Evolutionary conservation across 768 basidiomycete genomes (phyloP).

Genomic region (Rhizopogon vinicolor): DNA sequence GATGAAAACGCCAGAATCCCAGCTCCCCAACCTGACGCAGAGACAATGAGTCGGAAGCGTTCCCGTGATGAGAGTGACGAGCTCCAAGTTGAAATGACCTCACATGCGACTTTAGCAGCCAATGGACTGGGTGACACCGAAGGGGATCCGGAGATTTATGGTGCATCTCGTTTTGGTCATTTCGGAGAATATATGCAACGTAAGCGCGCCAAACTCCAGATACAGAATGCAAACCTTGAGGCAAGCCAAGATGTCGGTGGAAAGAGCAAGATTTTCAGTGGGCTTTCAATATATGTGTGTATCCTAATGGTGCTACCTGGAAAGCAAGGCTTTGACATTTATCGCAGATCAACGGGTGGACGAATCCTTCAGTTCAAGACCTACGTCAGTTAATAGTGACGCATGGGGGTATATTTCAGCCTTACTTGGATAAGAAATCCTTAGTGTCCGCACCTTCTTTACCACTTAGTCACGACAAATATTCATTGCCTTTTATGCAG

Average conservation of each 20-base stretch:
- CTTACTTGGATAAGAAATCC: slow-evolving; percentile 78
- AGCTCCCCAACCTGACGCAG: not conserved
- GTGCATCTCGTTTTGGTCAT: slow-evolving; percentile 73
- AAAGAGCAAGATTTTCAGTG: slow-evolving; percentile 59
- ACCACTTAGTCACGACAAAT: not conserved
- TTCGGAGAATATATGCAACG: slow-evolving; percentile 88
- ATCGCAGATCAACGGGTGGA: slow-evolving; percentile 83
- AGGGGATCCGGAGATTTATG: slow-evolving; percentile 55
- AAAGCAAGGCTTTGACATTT: not conserved
- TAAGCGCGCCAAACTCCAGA: slow-evolving; percentile 87
- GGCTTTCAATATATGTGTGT: slow-evolving; percentile 79
- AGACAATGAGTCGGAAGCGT: not conserved
- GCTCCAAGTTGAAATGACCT: not conserved
- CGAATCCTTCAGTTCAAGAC: slow-evolving; percentile 81
- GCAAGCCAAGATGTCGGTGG: slow-evolving; percentile 12
- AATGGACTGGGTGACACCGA: slow-evolving; percentile 6
- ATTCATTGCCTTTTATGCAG: slow-evolving; percentile 30
- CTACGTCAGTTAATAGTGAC: slow-evolving; percentile 73
- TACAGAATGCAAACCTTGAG: slow-evolving; percentile 56
- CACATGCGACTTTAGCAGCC: not conserved
- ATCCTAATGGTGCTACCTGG: not conserved
- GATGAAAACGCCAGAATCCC: slow-evolving; percentile 21
- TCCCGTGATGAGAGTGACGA: not conserved
- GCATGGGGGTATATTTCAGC: slow-evolving; percentile 79
- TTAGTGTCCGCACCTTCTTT: slow-evolving; percentile 51